These are phyloP conservation scores for Trypanosoma vivax DNA, from an alignment of 208 protist genomes.

Conservation along the genomic window DNA sequence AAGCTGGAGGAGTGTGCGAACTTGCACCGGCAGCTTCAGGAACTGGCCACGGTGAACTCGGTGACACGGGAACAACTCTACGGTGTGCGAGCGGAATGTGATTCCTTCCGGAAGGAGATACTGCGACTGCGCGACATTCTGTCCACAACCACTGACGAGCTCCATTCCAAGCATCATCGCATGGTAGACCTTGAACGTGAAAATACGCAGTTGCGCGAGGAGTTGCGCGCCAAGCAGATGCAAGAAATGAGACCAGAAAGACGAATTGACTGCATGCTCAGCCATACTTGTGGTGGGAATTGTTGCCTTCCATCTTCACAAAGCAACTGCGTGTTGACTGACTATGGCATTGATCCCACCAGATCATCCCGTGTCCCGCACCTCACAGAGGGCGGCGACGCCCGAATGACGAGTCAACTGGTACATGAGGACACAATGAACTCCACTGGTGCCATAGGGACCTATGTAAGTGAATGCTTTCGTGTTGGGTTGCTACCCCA, in stretches of 20 bases:
- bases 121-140: constrained; percentile 22
- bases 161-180: constrained; percentile 12
- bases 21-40: constrained; percentile 18
- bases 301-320: too few relatives aligned
- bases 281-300: too few relatives aligned
- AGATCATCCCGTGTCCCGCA: too few relatives aligned
- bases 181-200: constrained; percentile 22
- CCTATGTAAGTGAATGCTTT: constrained; percentile 22
- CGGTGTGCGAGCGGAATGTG: constrained; percentile 4
- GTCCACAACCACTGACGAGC: constrained; percentile 18
- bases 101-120: constrained; percentile 11
- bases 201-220: constrained; percentile 15
- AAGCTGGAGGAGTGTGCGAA: constrained; percentile 31
- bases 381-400: neutral
- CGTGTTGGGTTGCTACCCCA: constrained; percentile 14
- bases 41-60: constrained; percentile 4
- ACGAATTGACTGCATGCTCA: neutral
- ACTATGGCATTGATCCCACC: too few relatives aligned
- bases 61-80: constrained; percentile 12
- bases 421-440: neutral
- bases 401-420: neutral
- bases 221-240: constrained; percentile 2
- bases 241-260: neutral
- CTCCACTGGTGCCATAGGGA: neutral
- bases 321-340: too few relatives aligned